Evolutionary conservation across 179 eudicot genomes (phyloP).

Genomic region (Silene noctiflora): DNA sequence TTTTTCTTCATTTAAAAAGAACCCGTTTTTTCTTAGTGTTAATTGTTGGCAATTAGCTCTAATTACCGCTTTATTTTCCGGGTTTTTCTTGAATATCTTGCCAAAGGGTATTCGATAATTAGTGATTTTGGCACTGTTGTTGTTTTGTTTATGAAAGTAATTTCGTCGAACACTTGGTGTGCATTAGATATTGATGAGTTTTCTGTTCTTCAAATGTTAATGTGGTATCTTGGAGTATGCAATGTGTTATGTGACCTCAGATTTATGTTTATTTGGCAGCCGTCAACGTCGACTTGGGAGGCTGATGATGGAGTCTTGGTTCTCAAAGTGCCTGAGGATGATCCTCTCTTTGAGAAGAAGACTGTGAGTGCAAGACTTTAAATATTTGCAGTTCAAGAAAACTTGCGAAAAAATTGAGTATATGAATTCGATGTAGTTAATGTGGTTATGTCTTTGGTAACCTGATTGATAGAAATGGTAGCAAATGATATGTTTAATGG

Average conservation of each 20-base stretch:
- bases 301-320: constrained; percentile 40
- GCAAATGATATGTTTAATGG: neutral
- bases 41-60: neutral
- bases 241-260: neutral
- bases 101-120: neutral
- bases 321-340: constrained; percentile 54
- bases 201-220: neutral
- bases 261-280: constrained; percentile 32
- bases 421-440: neutral
- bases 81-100: neutral
- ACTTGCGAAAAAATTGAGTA: neutral
- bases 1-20: neutral
- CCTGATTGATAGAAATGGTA: constrained; percentile 2
- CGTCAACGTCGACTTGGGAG: constrained; percentile 17
- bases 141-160: neutral
- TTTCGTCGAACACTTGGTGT: constrained; percentile 33
- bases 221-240: too few relatives aligned
- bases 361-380: constrained; percentile 36
- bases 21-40: neutral
- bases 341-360: constrained; percentile 56
- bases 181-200: neutral
- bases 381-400: too few relatives aligned
- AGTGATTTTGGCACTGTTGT: neutral
- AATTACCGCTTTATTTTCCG: neutral
- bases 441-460: neutral